Base-by-base conservation (phyloP, 140 eudicot species). In the Flaveria floridana region DNA sequence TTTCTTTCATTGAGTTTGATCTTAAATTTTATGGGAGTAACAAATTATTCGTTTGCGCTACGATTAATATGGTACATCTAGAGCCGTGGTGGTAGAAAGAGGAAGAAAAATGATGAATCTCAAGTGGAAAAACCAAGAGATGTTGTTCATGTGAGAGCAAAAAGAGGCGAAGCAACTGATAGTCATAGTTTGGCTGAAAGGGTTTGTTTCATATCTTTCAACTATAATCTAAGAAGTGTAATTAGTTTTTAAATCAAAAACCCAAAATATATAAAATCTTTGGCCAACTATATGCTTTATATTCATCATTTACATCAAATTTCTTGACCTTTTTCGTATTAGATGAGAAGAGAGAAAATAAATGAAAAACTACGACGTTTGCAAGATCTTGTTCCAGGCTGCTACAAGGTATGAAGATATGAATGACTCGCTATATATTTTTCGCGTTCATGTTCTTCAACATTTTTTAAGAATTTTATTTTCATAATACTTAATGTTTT, bases 111-210 rank as follows among this genome's bases (percentile, higher is more conserved):
- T 19, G 64, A 57, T 3, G 91, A 83, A 46, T 61, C 77, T 25
- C 72, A 59, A 53, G 70, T 8, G 41, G 86, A 86, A 83, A 88
- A 83, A 72, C 86, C 87, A 18, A 83, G 82, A 82, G 96, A 92
- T 62, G 98, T 92, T 37, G 91, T 92, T 83, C 98, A 92, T 85
- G 98, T 92, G 19, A 87, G 98, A 80, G 98, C 98, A 48, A 92
- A 82, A 86, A 87, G 98, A 82, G 98, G 98, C 51, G 95, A 89
- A 83, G 98, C 98, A 76, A 91, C 97, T 28, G 97, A 92, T 80
- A 92, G 97, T 73, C 97, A 92, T 70, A 92, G 97, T 78, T 85
- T 92, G 85, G 96, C 96, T 30, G 98, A 92, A 83, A 85, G 98
- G 92, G 98, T 89, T 63, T 66, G 89, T 71, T 72, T 77, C 66